Conservation (phyloP, 2,329 filamentous ascomycete genomes). For the Beauveria sp. region DNA sequence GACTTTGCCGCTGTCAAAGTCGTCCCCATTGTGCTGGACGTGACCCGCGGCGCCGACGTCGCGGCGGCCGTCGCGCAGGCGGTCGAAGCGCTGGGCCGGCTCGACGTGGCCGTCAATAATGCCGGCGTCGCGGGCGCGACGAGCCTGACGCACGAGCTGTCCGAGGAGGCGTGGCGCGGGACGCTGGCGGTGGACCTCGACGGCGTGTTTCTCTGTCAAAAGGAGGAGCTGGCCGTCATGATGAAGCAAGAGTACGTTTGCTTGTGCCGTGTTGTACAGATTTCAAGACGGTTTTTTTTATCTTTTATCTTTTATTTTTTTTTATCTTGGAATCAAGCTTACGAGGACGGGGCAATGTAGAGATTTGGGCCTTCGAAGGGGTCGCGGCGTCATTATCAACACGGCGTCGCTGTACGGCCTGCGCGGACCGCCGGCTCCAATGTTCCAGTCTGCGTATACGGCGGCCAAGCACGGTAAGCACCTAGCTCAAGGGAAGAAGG, state of each 20-base stretch:
- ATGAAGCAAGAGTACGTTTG: conserved; percentile 36
- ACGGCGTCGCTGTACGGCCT: conserved; percentile 29
- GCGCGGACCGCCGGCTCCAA: not conserved
- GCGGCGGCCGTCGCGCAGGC: conserved; percentile 33
- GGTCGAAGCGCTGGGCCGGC: conserved; percentile 38
- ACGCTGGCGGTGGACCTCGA: conserved; percentile 37
- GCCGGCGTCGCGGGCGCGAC: conserved; percentile 40
- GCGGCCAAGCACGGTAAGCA: conserved; percentile 41
- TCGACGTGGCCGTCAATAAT: conserved; percentile 37
- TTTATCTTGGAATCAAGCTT: too few relatives aligned
- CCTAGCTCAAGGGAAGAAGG: not conserved
- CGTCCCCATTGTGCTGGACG: conserved; percentile 35
- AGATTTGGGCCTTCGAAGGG: conserved; percentile 29
- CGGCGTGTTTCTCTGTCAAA: conserved; percentile 49
- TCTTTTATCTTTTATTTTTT: too few relatives aligned
- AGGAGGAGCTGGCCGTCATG: conserved; percentile 44
- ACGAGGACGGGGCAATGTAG: not conserved
- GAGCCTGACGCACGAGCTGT: conserved; percentile 43
- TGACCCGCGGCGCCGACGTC: conserved; percentile 34
- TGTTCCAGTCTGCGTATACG: conserved; percentile 31
- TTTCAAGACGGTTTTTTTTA: too few relatives aligned
- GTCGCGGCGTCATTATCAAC: conserved; percentile 47
- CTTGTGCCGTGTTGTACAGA: too few relatives aligned
- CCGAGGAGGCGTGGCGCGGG: conserved; percentile 37
- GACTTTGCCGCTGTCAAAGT: conserved; percentile 33